A percentile compares a stretch with the other conserved stretches of the same genome.
These are phyloP conservation scores for Fusarium avenaceum DNA, from an alignment of 2,329 filamentous ascomycete genomes.

Conservation along the genomic window DNA sequence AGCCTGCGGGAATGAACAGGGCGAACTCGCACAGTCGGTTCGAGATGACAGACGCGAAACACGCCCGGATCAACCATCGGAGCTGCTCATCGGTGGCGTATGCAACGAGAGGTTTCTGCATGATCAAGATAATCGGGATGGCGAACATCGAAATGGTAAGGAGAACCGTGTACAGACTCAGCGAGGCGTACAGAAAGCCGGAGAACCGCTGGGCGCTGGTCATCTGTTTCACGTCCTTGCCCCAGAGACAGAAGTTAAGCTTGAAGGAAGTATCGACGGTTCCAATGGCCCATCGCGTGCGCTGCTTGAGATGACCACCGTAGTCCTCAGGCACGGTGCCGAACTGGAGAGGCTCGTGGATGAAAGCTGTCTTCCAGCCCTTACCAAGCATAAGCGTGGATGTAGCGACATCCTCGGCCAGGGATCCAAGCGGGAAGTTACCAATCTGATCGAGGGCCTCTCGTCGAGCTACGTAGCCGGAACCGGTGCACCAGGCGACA, in stretches of 20 bases:
- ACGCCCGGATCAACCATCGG: constrained; percentile 69
- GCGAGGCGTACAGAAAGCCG: constrained; percentile 68
- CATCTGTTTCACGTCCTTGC: constrained; percentile 66
- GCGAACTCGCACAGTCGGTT: constrained; percentile 70
- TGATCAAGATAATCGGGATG: constrained; percentile 70
- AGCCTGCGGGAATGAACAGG: constrained; percentile 71
- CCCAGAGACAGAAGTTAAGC: constrained; percentile 71
- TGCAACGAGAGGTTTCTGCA: constrained; percentile 69
- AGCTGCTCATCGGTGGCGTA: constrained; percentile 67
- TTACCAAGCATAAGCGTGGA: constrained; percentile 70
- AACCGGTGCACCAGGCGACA: constrained; percentile 75
- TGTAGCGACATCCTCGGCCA: constrained; percentile 72
- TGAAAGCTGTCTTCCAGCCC: constrained; percentile 73
- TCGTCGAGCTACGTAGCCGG: constrained; percentile 72
- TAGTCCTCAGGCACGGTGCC: constrained; percentile 71
- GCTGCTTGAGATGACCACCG: constrained; percentile 68
- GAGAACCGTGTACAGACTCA: constrained; percentile 69
- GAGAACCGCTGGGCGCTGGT: constrained; percentile 69
- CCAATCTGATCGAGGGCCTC: constrained; percentile 71
- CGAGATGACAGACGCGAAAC: constrained; percentile 64
- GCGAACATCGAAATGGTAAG: constrained; percentile 68
- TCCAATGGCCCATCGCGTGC: constrained; percentile 68
- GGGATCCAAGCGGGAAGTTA: constrained; percentile 70
- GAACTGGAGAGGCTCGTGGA: constrained; percentile 71
- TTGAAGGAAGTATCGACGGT: constrained; percentile 72